Percentiles rank a stretch among this genome's conserved stretches.
Conservation (phyloP, 2,329 filamentous ascomycete genomes). For the Botrytis porri region DNA sequence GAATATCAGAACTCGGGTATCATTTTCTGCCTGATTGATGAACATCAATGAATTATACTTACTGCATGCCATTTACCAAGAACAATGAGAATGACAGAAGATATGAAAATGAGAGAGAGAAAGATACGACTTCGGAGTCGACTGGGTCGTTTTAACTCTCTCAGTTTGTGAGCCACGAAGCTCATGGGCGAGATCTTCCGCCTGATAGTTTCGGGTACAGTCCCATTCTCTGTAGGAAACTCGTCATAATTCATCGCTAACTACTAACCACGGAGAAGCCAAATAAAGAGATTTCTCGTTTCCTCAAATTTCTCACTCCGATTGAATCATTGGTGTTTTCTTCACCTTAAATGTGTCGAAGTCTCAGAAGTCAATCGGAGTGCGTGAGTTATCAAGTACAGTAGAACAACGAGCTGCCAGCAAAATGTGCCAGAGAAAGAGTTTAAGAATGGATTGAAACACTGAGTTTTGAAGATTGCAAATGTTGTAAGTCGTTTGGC, state of each 20-base stretch:
- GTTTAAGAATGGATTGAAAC: neutral
- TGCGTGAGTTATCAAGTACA: neutral
- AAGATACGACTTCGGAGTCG: slow-evolving; percentile 25
- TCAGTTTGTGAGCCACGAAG: slow-evolving; percentile 24
- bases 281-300: neutral
- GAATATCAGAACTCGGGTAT: neutral
- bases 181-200: slow-evolving; percentile 21
- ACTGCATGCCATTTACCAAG: slow-evolving; percentile 20
- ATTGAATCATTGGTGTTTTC: neutral
- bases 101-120: slow-evolving; percentile 17
- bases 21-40: neutral
- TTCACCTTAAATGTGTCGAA: neutral
- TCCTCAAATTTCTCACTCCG: neutral
- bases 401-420: neutral
- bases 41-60: neutral
- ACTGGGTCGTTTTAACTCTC: slow-evolving; percentile 26
- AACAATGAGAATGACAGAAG: slow-evolving; percentile 22
- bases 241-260: slow-evolving; percentile 13
- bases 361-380: neutral
- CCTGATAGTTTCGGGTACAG: neutral
- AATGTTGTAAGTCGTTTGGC: neutral
- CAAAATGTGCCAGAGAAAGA: neutral
- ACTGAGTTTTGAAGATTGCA: neutral
- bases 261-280: neutral
- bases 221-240: neutral